Evolutionary conservation across 2,329 filamentous ascomycete genomes (phyloP), one percentile per base, ranked within the genome.

Genomic region (Cryphonectria carpinicola): DNA sequence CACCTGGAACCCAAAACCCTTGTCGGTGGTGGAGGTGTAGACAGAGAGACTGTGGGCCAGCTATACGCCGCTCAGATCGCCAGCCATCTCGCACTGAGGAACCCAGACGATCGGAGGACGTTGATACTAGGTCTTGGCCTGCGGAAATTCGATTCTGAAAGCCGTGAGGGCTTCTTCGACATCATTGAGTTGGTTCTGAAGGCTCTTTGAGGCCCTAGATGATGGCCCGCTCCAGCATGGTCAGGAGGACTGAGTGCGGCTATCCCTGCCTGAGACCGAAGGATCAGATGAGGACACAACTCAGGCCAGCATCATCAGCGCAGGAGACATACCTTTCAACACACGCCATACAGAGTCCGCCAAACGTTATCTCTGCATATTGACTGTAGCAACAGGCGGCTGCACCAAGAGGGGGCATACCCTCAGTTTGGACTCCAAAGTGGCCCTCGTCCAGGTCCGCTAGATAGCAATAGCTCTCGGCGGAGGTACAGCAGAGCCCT

Each of bases 31-130:
- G 94, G 95, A 62, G 90, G 91, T 43, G 86, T 91, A 67, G 90
- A 93, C 63, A 88, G 94, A 60, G 94, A 98, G 77, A 93, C 92
- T 0, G 81, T 97, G 6, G 95, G 94, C 1, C 95, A 98, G 79
- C 88, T 98, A 1, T 92, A 97, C 77, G 95, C 95, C 3, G 93
- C 93, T 60, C 95, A 98, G 77, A 91, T 98, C 74, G 96, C 92
- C 6, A 97, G 91, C 77, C 88, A 92, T 54, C 87, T 99, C 71
- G 86, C 90, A 25, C 88, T 91, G 71, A 90, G 90, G 73, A 86
- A 92, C 67, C 90, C 93, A 1, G 85, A 89, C 63, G 88, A 91
- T 73, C 83, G 82, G 69, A 84, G 90, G 58, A 90, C 84, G 2
- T 78, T 92, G n/a, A 81, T 92, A 13, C 79, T 92, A 3, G 90